Percentiles rank a stretch among this genome's conserved stretches.
These are phyloP conservation scores for Ulota crispa DNA, from an alignment of 225 moss, liverwort and hornwort genomes.

Conservation along the genomic window DNA sequence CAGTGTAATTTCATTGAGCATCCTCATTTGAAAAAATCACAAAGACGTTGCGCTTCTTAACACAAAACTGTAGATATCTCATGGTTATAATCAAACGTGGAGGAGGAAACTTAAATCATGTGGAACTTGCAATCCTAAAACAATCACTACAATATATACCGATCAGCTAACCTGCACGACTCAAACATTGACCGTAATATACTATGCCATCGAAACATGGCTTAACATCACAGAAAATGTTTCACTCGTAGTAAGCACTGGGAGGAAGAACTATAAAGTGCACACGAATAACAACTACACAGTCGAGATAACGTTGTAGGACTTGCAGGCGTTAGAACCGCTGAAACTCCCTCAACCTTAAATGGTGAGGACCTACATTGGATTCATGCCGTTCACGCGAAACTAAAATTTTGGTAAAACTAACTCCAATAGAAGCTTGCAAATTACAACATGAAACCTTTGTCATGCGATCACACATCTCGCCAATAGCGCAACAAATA, in stretches of 20 bases:
- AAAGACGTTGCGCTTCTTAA: neutral
- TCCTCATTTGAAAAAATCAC: neutral
- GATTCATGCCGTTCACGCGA: neutral
- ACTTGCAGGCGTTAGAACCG: neutral
- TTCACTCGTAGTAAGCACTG: neutral
- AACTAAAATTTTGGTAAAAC: neutral
- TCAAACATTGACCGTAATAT: neutral
- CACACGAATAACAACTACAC: neutral
- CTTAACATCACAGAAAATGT: neutral
- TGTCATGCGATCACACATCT: neutral
- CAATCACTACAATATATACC: constrained; percentile 2
- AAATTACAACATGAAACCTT: neutral
- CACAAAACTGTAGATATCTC: neutral
- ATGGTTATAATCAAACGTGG: neutral
- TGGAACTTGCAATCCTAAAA: neutral
- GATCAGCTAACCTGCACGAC: neutral
- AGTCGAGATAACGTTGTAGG: neutral
- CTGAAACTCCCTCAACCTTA: neutral
- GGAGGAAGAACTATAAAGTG: neutral
- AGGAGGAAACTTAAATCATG: neutral
- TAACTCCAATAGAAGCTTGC: neutral
- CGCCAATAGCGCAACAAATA: constrained; percentile 16
- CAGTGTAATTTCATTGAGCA: neutral
- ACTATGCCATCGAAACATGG: neutral
- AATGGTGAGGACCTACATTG: neutral